Evolutionary conservation across 2,329 filamentous ascomycete genomes (phyloP).

Genomic region (Cyphellophora europaea): DNA sequence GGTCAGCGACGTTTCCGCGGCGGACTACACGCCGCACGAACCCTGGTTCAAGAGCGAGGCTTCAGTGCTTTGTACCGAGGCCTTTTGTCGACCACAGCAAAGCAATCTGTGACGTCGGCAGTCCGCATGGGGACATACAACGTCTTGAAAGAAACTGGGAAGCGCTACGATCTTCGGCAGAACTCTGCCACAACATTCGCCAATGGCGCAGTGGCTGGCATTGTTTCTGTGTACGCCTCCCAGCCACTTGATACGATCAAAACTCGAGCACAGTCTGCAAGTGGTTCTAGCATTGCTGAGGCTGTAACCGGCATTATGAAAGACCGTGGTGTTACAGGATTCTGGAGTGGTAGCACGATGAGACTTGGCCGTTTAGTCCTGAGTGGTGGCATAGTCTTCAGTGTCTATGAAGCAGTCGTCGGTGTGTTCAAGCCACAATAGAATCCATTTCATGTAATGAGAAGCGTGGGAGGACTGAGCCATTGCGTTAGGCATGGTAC

Average conservation of each 20-base stretch:
- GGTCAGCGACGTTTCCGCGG: conserved; percentile 3
- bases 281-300: conserved; percentile 44
- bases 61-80: conserved; percentile 47
- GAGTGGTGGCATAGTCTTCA: conserved; percentile 57
- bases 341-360: conserved; percentile 61
- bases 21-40: conserved; percentile 36
- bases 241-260: conserved; percentile 33
- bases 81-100: conserved; percentile 49
- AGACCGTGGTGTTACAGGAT: conserved; percentile 46
- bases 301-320: conserved; percentile 43
- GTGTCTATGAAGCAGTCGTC: conserved; percentile 48
- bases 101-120: conserved; percentile 51
- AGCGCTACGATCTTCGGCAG: conserved; percentile 35
- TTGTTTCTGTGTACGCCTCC: conserved; percentile 32
- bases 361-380: conserved; percentile 52
- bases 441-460: no score
- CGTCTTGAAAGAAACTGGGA: conserved; percentile 50
- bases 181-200: conserved; percentile 47
- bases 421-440: conserved; percentile 35
- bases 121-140: conserved; percentile 55
- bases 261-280: conserved; percentile 23
- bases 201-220: conserved; percentile 50
- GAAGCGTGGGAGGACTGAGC: no score
- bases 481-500: no score
- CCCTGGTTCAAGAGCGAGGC: conserved; percentile 43